A percentile compares a stretch with the other conserved stretches of the same genome.
Conservation (phyloP, 2,329 filamentous ascomycete genomes). For the Aspergillus sojae region DNA sequence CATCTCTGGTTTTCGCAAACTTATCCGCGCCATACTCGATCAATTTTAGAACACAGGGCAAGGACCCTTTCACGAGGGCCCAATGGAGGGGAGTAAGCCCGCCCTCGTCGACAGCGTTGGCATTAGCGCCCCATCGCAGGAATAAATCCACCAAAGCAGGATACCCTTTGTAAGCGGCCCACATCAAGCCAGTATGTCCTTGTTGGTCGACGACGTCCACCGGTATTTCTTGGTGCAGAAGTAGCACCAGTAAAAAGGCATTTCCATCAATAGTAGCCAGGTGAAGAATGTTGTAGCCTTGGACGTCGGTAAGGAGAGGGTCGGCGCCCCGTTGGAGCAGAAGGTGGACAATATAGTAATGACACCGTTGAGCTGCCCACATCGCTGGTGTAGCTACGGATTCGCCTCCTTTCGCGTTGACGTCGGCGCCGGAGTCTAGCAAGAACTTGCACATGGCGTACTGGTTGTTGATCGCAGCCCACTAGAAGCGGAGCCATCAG, state of each 20-base stretch:
- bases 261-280: slow-evolving; percentile 97
- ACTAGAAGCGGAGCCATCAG: slow-evolving; percentile 57
- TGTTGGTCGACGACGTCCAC: slow-evolving; percentile 88
- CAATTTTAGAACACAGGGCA: slow-evolving; percentile 86
- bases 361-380: slow-evolving; percentile 94
- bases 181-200: slow-evolving; percentile 95
- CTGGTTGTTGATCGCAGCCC: slow-evolving; percentile 99
- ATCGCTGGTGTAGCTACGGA: slow-evolving; percentile 91
- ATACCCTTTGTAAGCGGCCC: slow-evolving; percentile 97
- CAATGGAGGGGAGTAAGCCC: slow-evolving; percentile 95
- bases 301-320: slow-evolving; percentile 85
- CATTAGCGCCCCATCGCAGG: slow-evolving; percentile 90
- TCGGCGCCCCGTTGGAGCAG: slow-evolving; percentile 90
- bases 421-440: slow-evolving; percentile 79
- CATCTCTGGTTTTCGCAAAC: slow-evolving; percentile 83
- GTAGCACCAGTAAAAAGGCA: slow-evolving; percentile 81
- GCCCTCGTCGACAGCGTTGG: slow-evolving; percentile 85
- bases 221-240: slow-evolving; percentile 92
- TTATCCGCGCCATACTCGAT: slow-evolving; percentile 94
- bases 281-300: slow-evolving; percentile 97
- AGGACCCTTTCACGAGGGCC: slow-evolving; percentile 91
- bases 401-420: slow-evolving; percentile 94
- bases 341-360: slow-evolving; percentile 95
- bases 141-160: slow-evolving; percentile 90
- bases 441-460: slow-evolving; percentile 97